Evolutionary conservation across 2,329 filamentous ascomycete species (phyloP).

Genomic region (Stemphylium vesicarium): DNA sequence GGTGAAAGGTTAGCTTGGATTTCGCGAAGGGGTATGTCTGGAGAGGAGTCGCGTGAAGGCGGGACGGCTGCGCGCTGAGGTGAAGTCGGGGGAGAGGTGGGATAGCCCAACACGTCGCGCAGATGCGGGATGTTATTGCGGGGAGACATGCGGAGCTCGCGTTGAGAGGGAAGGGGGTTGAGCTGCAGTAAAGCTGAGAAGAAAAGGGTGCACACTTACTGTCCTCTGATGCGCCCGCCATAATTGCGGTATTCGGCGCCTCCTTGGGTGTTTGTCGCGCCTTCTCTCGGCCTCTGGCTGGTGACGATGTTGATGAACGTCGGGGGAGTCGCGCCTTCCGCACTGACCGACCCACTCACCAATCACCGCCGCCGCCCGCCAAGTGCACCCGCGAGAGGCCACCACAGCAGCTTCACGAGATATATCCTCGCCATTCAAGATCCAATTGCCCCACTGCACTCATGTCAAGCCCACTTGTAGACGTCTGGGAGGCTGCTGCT

Average conservation of each 20-base stretch:
- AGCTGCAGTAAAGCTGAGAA: background rate
- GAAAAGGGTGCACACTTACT: slow-evolving; percentile 32
- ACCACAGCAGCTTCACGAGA: slow-evolving; percentile 30
- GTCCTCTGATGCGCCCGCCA: slow-evolving; percentile 47
- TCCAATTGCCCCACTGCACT: slow-evolving; percentile 27
- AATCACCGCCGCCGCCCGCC: background rate
- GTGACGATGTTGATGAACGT: slow-evolving; percentile 17
- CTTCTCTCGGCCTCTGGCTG: slow-evolving; percentile 7
- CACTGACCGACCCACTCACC: slow-evolving; percentile 20
- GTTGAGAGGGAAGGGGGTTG: background rate
- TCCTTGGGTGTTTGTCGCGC: slow-evolving; percentile 16
- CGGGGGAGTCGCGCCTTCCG: slow-evolving; percentile 25
- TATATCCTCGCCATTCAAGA: slow-evolving; percentile 6
- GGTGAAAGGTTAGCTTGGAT: slow-evolving; percentile 21
- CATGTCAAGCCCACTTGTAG: slow-evolving; percentile 65
- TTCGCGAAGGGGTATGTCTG: slow-evolving; percentile 19
- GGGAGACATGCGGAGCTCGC: slow-evolving; percentile 8
- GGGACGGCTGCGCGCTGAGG: slow-evolving; percentile 6
- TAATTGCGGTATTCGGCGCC: slow-evolving; percentile 23
- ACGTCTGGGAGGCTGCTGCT: slow-evolving; percentile 93
- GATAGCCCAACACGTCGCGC: slow-evolving; percentile 28
- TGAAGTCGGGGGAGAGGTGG: slow-evolving; percentile 24
- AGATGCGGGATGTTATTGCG: slow-evolving; percentile 17
- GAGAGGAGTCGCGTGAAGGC: background rate
- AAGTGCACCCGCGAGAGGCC: slow-evolving; percentile 26